Percentiles rank a stretch among this genome's conserved stretches.
phyloP scores from a whole-genome alignment of 139 green algal genomes.

The Micractinium conductrix region DNA sequence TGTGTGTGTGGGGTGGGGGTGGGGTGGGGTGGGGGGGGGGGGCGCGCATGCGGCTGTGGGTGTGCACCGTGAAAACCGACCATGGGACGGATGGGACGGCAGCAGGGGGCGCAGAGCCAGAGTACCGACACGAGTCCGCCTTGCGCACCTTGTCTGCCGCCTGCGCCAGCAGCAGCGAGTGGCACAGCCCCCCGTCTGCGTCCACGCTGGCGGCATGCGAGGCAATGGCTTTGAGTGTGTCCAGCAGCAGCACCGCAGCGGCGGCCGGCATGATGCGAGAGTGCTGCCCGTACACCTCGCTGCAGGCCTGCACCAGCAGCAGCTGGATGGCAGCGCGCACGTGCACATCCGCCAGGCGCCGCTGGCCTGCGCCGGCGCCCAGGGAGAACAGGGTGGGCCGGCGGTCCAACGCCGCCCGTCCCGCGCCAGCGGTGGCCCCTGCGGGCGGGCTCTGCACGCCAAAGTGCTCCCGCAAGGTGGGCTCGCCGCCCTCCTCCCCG shows the following conservation, averaged over 20 bases:
- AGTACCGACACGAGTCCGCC: neutral
- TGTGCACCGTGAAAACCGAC: too few species aligned
- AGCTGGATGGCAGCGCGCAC: slow-evolving; percentile 84
- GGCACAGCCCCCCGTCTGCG: slow-evolving; percentile 69
- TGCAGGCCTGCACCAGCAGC: slow-evolving; percentile 82
- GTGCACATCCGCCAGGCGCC: slow-evolving; percentile 80
- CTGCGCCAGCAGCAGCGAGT: slow-evolving; percentile 72
- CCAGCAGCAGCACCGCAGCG: slow-evolving; percentile 64
- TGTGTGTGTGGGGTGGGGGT: slow-evolving; percentile 45
- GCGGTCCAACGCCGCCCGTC: neutral
- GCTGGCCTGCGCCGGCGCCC: slow-evolving; percentile 71
- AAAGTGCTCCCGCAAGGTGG: slow-evolving; percentile 18
- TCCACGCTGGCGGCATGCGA: slow-evolving; percentile 73
- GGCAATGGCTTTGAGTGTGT: slow-evolving; percentile 70
- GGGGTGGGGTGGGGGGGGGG: neutral
- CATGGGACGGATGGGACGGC: too few species aligned
- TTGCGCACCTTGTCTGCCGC: slow-evolving; percentile 12
- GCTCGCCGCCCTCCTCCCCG: too few species aligned
- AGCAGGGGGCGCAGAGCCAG: neutral
- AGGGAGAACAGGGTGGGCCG: slow-evolving; percentile 58
- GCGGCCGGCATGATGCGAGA: slow-evolving; percentile 37
- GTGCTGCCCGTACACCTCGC: slow-evolving; percentile 71
- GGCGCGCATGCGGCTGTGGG: too few species aligned
- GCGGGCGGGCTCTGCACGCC: slow-evolving; percentile 7
- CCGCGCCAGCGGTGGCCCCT: neutral